These are phyloP conservation scores for Diutina pseudorugosa DNA, from an alignment of 1,139 yeast species.

Conservation along the genomic window DNA sequence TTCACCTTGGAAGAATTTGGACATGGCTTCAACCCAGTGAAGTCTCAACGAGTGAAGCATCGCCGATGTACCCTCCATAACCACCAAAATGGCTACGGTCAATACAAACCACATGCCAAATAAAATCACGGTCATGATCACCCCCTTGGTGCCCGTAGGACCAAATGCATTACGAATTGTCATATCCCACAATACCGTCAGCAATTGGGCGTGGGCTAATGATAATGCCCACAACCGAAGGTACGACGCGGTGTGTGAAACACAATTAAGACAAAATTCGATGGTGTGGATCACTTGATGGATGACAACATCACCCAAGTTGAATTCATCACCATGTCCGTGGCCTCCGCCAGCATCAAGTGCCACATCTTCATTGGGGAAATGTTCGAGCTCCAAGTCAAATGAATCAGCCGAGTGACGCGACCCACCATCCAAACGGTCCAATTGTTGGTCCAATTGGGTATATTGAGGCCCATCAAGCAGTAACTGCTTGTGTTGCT, in stretches of 20 bases:
- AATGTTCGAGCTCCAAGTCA: background rate
- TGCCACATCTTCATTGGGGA: constrained; percentile 1
- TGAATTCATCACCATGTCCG: constrained; percentile 27
- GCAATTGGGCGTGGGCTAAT: constrained; percentile 91
- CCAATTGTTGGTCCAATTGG: background rate
- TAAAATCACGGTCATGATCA: constrained; percentile 57
- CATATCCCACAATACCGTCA: constrained; percentile 93
- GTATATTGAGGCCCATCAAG: background rate
- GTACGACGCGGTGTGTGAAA: constrained; percentile 3
- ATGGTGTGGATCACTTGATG: constrained; percentile 5
- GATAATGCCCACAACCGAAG: constrained; percentile 71
- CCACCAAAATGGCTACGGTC: constrained; percentile 81
- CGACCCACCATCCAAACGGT: background rate
- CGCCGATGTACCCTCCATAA: constrained; percentile 98
- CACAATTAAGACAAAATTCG: constrained; percentile 4
- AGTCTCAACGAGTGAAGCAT: constrained; percentile 94
- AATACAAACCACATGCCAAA: constrained; percentile 93
- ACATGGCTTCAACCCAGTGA: constrained; percentile 99
- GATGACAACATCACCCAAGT: background rate
- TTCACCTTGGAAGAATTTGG: constrained; percentile 93
- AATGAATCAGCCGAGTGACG: background rate
- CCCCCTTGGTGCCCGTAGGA: constrained; percentile 53
- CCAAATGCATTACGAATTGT: constrained; percentile 80
- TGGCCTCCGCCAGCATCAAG: constrained; percentile 25
- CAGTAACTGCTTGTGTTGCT: background rate